Evolutionary conservation across 495 filamentous ascomycete species (phyloP).

Genomic region (Pseudoneurospora amorphoporcata): DNA sequence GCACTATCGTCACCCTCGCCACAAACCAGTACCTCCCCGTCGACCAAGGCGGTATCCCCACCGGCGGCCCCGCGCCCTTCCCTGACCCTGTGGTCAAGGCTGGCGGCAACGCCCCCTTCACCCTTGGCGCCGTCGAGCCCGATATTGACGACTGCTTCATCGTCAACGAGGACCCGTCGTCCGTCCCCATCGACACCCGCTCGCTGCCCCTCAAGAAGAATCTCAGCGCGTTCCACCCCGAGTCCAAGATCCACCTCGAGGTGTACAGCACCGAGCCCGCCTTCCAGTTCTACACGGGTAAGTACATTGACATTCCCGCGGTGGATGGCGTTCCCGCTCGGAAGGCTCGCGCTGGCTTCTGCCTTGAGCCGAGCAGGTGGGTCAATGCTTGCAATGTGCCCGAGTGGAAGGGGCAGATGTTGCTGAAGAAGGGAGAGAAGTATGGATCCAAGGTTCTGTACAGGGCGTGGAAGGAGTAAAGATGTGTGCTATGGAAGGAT

Average conservation of each 20-base stretch:
- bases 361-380: constrained; percentile 81
- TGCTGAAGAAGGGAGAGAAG: constrained; percentile 67
- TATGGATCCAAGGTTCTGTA: constrained; percentile 75
- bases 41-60: constrained; percentile 59
- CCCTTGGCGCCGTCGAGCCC: constrained; percentile 52
- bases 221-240: constrained; percentile 58
- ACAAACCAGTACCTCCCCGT: constrained; percentile 68
- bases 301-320: constrained; percentile 66
- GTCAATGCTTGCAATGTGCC: constrained; percentile 78
- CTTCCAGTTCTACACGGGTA: constrained; percentile 93
- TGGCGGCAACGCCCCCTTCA: constrained; percentile 53
- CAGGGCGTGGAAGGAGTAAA: constrained; percentile 60
- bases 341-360: constrained; percentile 62
- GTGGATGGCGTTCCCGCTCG: constrained; percentile 55
- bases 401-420: constrained; percentile 65
- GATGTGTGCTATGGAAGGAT: neutral
- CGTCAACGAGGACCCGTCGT: constrained; percentile 48
- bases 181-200: constrained; percentile 70
- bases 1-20: constrained; percentile 59
- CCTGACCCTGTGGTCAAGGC: constrained; percentile 51
- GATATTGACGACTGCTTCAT: constrained; percentile 90
- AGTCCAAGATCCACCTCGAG: constrained; percentile 66
- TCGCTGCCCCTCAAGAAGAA: constrained; percentile 48
- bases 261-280: constrained; percentile 84
- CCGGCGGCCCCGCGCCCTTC: constrained; percentile 39